phyloP scores from a whole-genome alignment of 208 protist genomes.

The Trypanosoma avium region DNA sequence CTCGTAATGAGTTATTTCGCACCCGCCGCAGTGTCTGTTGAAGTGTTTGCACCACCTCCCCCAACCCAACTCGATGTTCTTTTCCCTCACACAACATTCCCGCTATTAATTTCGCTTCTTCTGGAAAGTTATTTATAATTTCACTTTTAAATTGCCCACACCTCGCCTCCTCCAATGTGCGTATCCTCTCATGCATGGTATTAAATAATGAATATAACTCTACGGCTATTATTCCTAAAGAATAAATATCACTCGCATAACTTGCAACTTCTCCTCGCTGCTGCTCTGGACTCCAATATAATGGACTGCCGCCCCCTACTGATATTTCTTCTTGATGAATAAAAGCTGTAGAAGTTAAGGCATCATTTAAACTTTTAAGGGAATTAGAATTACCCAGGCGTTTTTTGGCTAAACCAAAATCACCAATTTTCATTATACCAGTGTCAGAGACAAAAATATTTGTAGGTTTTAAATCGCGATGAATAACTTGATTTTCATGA shows the following conservation, averaged over 20 bases:
- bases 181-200: constrained; percentile 72
- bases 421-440: constrained; percentile 78
- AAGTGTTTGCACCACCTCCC: constrained; percentile 35
- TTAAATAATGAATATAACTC: constrained; percentile 77
- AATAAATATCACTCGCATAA: constrained; percentile 70
- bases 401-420: constrained; percentile 81
- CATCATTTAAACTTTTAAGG: constrained; percentile 2
- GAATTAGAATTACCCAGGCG: constrained; percentile 6
- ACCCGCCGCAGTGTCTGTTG: neutral
- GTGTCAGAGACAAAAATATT: constrained; percentile 78
- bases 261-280: constrained; percentile 39
- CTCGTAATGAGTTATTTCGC: too few relatives aligned
- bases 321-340: constrained; percentile 50
- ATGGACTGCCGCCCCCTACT: constrained; percentile 52
- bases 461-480: constrained; percentile 84
- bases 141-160: constrained; percentile 38
- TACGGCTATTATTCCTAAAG: constrained; percentile 74
- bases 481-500: constrained; percentile 71
- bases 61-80: constrained; percentile 20
- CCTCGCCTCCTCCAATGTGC: constrained; percentile 56
- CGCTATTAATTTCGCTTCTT: constrained; percentile 51
- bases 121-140: constrained; percentile 32
- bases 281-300: constrained; percentile 87
- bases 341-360: constrained; percentile 32
- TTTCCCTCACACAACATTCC: constrained; percentile 39